Percentiles rank a stretch among this genome's conserved stretches.
phyloP scores from a whole-genome alignment of 225 moss, liverwort and hornwort genomes.

The Thuidium tamariscinum region DNA sequence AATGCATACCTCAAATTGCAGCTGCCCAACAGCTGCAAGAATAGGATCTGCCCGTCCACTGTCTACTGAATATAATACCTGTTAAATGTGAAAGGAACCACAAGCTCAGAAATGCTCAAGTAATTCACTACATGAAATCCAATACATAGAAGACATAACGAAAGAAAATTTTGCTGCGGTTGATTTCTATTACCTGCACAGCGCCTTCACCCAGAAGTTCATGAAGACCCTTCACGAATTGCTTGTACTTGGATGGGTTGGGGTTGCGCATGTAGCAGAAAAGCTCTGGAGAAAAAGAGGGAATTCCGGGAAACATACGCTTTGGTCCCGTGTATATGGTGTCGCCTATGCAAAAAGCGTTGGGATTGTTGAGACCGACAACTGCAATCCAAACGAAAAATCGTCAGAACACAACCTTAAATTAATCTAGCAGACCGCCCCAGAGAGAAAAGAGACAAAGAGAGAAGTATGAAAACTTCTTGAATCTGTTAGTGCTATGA shows the following conservation, averaged over 20 bases:
- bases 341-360: constrained; percentile 96
- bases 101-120: not conserved
- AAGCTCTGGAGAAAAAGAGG: constrained; percentile 92
- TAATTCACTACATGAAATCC: not conserved
- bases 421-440: not conserved
- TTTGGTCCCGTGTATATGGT: constrained; percentile 80
- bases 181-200: constrained; percentile 57
- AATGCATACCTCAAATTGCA: constrained; percentile 81
- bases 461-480: not conserved
- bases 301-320: constrained; percentile 81
- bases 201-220: constrained; percentile 96
- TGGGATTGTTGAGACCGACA: constrained; percentile 92
- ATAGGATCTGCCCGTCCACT: constrained; percentile 91
- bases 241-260: constrained; percentile 94
- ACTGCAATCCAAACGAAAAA: constrained; percentile 35
- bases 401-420: not conserved
- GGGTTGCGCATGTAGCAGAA: constrained; percentile 91
- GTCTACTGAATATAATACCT: constrained; percentile 84
- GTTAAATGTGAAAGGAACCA: not conserved
- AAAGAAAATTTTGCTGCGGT: not conserved
- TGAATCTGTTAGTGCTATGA: not conserved
- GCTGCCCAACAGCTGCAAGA: constrained; percentile 91
- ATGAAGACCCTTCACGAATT: constrained; percentile 75
- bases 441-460: not conserved
- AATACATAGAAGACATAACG: not conserved